Base-by-base conservation (phyloP, 2,329 filamentous ascomycete genomes). In the Pseudocercospora macadamiae region DNA sequence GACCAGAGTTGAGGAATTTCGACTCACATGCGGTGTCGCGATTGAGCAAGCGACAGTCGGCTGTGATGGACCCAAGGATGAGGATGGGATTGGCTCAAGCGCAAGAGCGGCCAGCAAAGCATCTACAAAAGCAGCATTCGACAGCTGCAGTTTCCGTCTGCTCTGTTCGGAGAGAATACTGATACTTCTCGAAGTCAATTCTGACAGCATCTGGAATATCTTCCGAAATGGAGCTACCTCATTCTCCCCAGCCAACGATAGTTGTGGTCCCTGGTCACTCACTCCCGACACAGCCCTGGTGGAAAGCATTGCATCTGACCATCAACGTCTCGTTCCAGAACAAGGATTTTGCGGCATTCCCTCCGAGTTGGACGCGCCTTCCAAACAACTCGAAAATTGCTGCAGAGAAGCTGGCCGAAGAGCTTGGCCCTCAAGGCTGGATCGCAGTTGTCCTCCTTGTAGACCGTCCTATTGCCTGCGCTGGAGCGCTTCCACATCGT, bases 361-460 rank as follows among this genome's bases (percentile, higher is more conserved):
- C 67, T 2, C 58, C 59, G n/a, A 55, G 60, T 6, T 68, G 68
- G 68, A 55, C 49, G 6, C 65, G 68, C 18, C 65, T 70, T n/a
- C 62, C 56, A 26, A 19, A 7, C 56, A 67, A 42, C 37, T 57
- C 32, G 18, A 28, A 36, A 42, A 25, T 36, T 51, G 66, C 34
- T 19, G 66, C 61, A 12, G 19, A 55, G 37, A 59, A 55, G 9
- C 49, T 68, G 10, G 60, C 60, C 9, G 44, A 54, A 32, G 66
- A 69, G 56, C 60, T 68, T 10, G 65, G 65, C 9, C 39, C 56
- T 1, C 30, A 63, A 10, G 65, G 66, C 25, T 19, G 52, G 23
- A 34, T 69, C 8, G 63, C 56, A 4, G 60, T 66, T 9, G 47
- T 64, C 4, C 47, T 66, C 28, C 23, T 61, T 2, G 39, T 57